Evolutionary conservation across 2,329 filamentous ascomycete species (phyloP), one percentile per base, ranked within the genome.

Genomic region (Aspergillus tanneri): DNA sequence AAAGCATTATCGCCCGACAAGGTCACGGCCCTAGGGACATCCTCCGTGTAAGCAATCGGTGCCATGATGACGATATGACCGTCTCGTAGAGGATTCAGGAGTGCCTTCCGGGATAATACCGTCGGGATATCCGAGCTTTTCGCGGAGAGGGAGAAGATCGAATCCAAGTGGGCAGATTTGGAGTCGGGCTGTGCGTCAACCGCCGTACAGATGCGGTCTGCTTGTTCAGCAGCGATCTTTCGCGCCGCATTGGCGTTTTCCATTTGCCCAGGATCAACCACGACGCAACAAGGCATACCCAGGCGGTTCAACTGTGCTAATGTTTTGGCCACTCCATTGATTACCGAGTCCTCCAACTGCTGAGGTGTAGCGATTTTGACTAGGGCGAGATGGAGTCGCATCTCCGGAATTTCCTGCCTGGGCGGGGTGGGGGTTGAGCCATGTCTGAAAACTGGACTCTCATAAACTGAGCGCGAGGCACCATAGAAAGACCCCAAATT

Each of bases 311-410:
- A 82, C 66, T 96, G 92, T 23, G 85, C 85, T 32, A 99, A 72
- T 0, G 93, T 97, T 65, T 86, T 84, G 4, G 86, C 89, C 49
- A 97, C 83, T 1, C 90, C 91, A 37, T 79, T 71, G 9, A 97
- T 66, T 0, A 83, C 87, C 2, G 75, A 71, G 50, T 90, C 80
- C 59, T 88, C 79, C 38, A 95, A 78, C 2, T 77, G 70, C 59
- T 95, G 85, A 0, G 90, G 86, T 35, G 81, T 80, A 44, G 87
- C 82, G 46, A 99, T 77, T 70, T 95, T 96, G 56, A 96, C 84
- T 47, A 99, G 74, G 12, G 93, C 91, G 49, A 96, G 77, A 67
- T 96, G 88, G 14, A 88, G 68, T 25, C 73, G 75, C 54, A 80
- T 74, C 54, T 81, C 77, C 2, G 63, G 43, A n/a, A 59, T 57